Conservation (phyloP, 306 rosid species). For the Dryas octopetala region DNA sequence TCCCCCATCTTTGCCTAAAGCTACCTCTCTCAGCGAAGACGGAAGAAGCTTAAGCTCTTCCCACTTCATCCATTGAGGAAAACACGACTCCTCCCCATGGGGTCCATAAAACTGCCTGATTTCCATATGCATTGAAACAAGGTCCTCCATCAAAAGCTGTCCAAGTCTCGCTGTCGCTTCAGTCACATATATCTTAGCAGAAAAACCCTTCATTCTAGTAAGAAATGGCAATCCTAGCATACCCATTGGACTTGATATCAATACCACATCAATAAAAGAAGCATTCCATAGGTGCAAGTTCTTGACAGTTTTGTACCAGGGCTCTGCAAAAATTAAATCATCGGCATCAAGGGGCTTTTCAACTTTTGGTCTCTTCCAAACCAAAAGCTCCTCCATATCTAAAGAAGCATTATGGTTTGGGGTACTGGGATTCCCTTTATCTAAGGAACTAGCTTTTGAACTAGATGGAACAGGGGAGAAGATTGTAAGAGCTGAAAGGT, state of each 20-base stretch:
- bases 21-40: constrained; percentile 52
- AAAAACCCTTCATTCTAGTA: constrained; percentile 59
- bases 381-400: constrained; percentile 23
- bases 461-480: constrained; percentile 71
- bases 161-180: constrained; percentile 78
- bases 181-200: constrained; percentile 72
- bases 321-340: constrained; percentile 52
- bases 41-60: constrained; percentile 65
- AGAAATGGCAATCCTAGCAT: constrained; percentile 81
- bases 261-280: constrained; percentile 62
- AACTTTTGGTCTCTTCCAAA: constrained; percentile 43
- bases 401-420: constrained; percentile 19
- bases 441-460: constrained; percentile 22
- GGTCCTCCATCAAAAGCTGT: constrained; percentile 88
- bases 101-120: constrained; percentile 76
- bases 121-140: constrained; percentile 74
- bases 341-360: constrained; percentile 44
- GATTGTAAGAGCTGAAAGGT: constrained; percentile 67
- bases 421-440: constrained; percentile 22
- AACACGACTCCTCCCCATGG: constrained; percentile 29
- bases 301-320: constrained; percentile 58
- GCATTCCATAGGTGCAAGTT: constrained; percentile 62
- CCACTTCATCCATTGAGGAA: constrained; percentile 65
- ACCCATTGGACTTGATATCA: constrained; percentile 90
- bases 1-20: constrained; percentile 65